Percentiles rank a stretch among this genome's conserved stretches.
phyloP scores from a whole-genome alignment of 257 asterid genomes.

The Rhazya stricta region DNA sequence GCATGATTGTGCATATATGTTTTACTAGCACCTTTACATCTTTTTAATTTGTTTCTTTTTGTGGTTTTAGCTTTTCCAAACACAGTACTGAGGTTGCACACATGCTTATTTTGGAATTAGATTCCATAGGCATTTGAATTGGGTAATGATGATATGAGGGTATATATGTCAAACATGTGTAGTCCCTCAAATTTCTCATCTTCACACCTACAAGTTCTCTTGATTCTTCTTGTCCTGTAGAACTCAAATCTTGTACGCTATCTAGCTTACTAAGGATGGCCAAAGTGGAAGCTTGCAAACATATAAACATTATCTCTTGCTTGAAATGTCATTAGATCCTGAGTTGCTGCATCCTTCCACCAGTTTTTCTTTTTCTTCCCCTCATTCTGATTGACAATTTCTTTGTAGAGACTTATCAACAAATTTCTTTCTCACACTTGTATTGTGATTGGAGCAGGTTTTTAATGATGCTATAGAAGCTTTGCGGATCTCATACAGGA shows the following conservation, averaged over 20 bases:
- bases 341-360: neutral
- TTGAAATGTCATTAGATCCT: neutral
- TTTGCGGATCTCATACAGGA: constrained; percentile 67
- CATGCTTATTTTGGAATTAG: neutral
- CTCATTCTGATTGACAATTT: neutral
- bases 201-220: neutral
- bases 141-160: neutral
- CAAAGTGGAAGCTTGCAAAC: neutral
- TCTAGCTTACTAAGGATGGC: neutral
- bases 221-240: neutral
- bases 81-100: neutral
- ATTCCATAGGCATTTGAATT: neutral
- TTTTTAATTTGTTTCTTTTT: neutral
- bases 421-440: neutral
- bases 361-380: neutral
- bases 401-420: neutral
- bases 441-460: constrained; percentile 52
- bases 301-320: neutral
- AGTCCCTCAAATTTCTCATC: neutral
- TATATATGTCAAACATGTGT: neutral
- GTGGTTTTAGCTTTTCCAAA: neutral
- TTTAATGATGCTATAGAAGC: constrained; percentile 92
- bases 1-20: neutral
- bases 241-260: neutral
- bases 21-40: too few species aligned